A percentile compares a stretch with the other conserved stretches of the same genome.
phyloP scores from a whole-genome alignment of 192 early-diverging fungal species.

The Coemansia sp. region DNA sequence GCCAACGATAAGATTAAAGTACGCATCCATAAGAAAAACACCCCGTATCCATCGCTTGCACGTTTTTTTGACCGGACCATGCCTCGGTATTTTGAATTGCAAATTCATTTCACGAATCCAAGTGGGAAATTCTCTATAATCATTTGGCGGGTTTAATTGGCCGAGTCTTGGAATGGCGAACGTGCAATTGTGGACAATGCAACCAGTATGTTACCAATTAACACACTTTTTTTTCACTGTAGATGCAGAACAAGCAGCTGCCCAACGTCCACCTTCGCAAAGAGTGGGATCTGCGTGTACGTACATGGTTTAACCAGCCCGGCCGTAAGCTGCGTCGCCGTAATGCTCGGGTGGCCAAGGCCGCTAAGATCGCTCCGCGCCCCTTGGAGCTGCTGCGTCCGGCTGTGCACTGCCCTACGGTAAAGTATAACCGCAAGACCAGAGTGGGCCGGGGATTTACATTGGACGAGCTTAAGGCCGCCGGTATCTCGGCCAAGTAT shows the following conservation, averaged over 20 bases:
- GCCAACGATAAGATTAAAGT: too few species aligned
- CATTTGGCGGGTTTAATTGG: too few species aligned
- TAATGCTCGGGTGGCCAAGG: slow-evolving; percentile 87
- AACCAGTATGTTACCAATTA: too few species aligned
- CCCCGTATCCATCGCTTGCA: too few species aligned
- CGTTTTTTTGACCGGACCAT: too few species aligned
- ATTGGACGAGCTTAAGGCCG: slow-evolving; percentile 96
- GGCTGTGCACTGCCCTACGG: slow-evolving; percentile 91
- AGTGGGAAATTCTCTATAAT: too few species aligned
- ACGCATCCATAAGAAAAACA: too few species aligned
- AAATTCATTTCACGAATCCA: too few species aligned
- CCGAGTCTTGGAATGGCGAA: too few species aligned
- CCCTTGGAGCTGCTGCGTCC: slow-evolving; percentile 96
- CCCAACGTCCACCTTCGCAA: slow-evolving; percentile 97
- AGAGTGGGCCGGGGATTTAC: slow-evolving; percentile 97
- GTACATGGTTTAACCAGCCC: slow-evolving; percentile 85
- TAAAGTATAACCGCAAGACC: slow-evolving; percentile 98
- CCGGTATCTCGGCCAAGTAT: slow-evolving; percentile 89
- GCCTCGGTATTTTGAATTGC: too few species aligned
- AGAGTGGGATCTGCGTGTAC: slow-evolving; percentile 94
- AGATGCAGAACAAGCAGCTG: slow-evolving; percentile 92
- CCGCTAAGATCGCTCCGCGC: slow-evolving; percentile 91
- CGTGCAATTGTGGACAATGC: too few species aligned
- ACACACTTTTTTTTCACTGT: background rate
- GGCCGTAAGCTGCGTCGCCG: slow-evolving; percentile 91